Base-by-base conservation (phyloP, 2,329 filamentous ascomycete species). In the Didymella sp. region DNA sequence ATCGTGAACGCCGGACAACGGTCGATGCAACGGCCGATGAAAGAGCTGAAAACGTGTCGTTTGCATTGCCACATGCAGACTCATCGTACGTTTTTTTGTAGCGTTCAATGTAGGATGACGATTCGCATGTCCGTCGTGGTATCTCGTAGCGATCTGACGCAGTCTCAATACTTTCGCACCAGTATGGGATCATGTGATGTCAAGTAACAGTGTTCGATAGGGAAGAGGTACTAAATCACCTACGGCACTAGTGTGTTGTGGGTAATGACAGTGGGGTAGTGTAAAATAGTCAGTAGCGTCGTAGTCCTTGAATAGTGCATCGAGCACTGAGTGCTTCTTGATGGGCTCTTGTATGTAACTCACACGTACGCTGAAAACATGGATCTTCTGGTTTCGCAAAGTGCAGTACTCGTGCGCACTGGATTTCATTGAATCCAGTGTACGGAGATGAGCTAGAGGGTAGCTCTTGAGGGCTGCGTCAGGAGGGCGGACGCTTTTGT, bases 1-100 rank as follows among this genome's bases (percentile, higher is more conserved):
- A 51, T 78, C 76, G 42, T 76, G 69, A n/a, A 54, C 41, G 15
- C 28, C 37, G 27, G 27, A n/a, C 38, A 25, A 19, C 38, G 21
- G 38, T 41, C 38, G 17, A 41, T 25, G 13, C 21, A 33, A 15
- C 21, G 28, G 37, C 27, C 13, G 27, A 27, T n/a, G 21, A 5
- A 42, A 11, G 6, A 28, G 5, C n/a, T 30, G 13, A 31, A 25
- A 30, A 5, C n/a, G 27, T 28, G n/a, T 46, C 28, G 17, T 24
- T 11, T 25, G 28, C 19, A 4, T 19, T 40, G 21, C 38, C 19
- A 13, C 0, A 27, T 31, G 17, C 31, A 17, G n/a, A n/a, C 13
- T 19, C 13, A 28, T 25, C 37, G 11, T 33, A 41, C 35, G 33
- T 13, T 22, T 22, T 22, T 22, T 25, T n/a, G 7, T 30, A 30